phyloP scores from a whole-genome alignment of 257 asterid genomes.

The Plantago elongata region DNA sequence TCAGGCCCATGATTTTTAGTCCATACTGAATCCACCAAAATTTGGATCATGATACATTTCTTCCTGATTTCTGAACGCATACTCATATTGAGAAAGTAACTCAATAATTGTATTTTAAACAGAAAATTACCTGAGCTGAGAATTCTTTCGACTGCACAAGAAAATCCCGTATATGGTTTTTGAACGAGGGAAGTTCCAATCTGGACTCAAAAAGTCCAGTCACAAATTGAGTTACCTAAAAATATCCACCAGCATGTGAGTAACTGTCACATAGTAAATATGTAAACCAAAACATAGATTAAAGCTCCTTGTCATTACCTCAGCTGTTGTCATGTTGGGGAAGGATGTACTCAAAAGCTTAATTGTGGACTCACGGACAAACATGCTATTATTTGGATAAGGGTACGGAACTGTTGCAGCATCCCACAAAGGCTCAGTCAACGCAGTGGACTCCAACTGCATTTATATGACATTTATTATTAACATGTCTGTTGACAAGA shows the following conservation, averaged over 20 bases:
- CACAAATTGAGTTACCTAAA: constrained; percentile 85
- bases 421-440: constrained; percentile 94
- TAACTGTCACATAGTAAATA: not conserved
- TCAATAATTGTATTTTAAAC: not conserved
- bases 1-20: too few species aligned
- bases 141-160: constrained; percentile 96
- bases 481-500: constrained; percentile 12
- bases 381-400: constrained; percentile 66
- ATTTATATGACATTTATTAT: constrained; percentile 17
- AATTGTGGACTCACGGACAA: constrained; percentile 79
- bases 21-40: too few species aligned
- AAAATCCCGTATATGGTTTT: constrained; percentile 84
- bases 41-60: too few species aligned
- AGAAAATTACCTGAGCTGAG: constrained; percentile 75
- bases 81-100: not conserved
- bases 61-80: too few species aligned
- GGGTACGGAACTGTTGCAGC: constrained; percentile 60
- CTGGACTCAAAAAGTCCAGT: constrained; percentile 78
- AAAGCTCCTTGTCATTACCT: constrained; percentile 40
- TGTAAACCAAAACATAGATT: constrained; percentile 4
- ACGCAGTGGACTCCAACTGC: constrained; percentile 67
- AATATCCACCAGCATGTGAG: not conserved
- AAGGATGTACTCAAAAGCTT: constrained; percentile 84
- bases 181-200: constrained; percentile 60
- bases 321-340: constrained; percentile 89